phyloP scores from a whole-genome alignment of 257 asterid species.

The Pogostemon cablin region DNA sequence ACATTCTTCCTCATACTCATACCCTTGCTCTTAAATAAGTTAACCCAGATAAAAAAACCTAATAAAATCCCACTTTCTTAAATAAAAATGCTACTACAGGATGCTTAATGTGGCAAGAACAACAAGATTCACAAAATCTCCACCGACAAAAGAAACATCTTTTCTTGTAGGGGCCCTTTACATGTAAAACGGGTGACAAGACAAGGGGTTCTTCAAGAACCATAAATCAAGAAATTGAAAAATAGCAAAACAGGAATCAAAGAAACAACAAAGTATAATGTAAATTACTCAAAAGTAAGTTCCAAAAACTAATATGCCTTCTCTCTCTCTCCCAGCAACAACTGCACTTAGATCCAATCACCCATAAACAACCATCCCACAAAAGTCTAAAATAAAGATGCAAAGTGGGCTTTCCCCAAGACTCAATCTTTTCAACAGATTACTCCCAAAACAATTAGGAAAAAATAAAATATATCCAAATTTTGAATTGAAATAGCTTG shows the following conservation, averaged over 20 bases:
- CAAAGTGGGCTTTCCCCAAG: slow-evolving; percentile 40
- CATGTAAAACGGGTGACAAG: slow-evolving; percentile 21
- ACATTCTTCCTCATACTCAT: slow-evolving; percentile 63
- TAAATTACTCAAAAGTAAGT: slow-evolving; percentile 8
- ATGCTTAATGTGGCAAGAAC: slow-evolving; percentile 18
- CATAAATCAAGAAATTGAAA: slow-evolving; percentile 35
- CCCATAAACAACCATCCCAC: slow-evolving; percentile 22
- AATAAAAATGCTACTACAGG: slow-evolving; percentile 16
- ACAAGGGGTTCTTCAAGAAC: slow-evolving; percentile 32
- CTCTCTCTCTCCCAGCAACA: slow-evolving; percentile 35
- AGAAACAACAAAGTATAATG: slow-evolving; percentile 16
- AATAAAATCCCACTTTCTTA: slow-evolving; percentile 20
- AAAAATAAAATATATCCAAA: slow-evolving; percentile 30
- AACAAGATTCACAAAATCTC: slow-evolving; percentile 26
- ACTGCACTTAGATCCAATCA: slow-evolving; percentile 40
- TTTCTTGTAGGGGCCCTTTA: slow-evolving; percentile 29
- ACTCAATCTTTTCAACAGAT: slow-evolving; percentile 36
- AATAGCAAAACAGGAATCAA: not conserved
- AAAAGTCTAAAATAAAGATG: slow-evolving; percentile 2
- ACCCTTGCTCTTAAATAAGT: slow-evolving; percentile 9
- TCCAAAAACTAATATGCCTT: slow-evolving; percentile 9
- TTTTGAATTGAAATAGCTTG: not conserved
- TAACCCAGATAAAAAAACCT: slow-evolving; percentile 7
- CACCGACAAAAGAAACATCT: slow-evolving; percentile 43
- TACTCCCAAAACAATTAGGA: slow-evolving; percentile 14